These are phyloP conservation scores for Larix kaempferi DNA, from an alignment of 75 land plant species.

Conservation along the genomic window DNA sequence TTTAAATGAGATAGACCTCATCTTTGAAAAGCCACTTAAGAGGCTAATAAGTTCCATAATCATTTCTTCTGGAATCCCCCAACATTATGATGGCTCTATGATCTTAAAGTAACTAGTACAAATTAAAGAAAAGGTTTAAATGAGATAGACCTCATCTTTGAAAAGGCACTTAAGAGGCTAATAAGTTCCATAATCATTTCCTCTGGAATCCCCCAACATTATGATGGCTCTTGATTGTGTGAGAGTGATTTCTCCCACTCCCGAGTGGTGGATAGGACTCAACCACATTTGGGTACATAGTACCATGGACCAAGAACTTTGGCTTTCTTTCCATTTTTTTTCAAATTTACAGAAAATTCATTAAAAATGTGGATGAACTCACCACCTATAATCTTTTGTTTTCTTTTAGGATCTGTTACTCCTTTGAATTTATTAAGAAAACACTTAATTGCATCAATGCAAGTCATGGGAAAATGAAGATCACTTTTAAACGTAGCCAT, in stretches of 20 bases:
- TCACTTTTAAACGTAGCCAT: constrained; percentile 83
- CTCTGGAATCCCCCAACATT: constrained; percentile 94
- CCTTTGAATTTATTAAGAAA: constrained; percentile 90
- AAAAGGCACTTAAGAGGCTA: constrained; percentile 92
- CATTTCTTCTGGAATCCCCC: constrained; percentile 75
- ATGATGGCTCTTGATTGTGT: constrained; percentile 99
- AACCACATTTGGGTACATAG: constrained; percentile 95
- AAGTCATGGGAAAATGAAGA: constrained; percentile 89
- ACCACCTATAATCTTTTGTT: constrained; percentile 88
- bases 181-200: constrained; percentile 90
- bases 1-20: constrained; percentile 42
- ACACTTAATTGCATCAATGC: constrained; percentile 77
- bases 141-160: constrained; percentile 76
- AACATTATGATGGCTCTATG: neutral
- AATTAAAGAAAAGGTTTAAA: too few relatives aligned
- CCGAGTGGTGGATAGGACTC: constrained; percentile 99
- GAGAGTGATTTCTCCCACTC: constrained; percentile 92
- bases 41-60: constrained; percentile 86
- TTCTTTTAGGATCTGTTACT: constrained; percentile 79
- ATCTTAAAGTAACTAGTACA: too few relatives aligned
- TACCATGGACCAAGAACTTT: constrained; percentile 86
- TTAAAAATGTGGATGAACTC: constrained; percentile 89
- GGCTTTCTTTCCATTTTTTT: constrained; percentile 68
- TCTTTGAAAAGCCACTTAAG: constrained; percentile 96
- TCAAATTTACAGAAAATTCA: constrained; percentile 67